A percentile compares a stretch with the other conserved stretches of the same genome.
Evolutionary conservation across 2,329 filamentous ascomycete species (phyloP).

Genomic region (Talaromyces amestolkiae): DNA sequence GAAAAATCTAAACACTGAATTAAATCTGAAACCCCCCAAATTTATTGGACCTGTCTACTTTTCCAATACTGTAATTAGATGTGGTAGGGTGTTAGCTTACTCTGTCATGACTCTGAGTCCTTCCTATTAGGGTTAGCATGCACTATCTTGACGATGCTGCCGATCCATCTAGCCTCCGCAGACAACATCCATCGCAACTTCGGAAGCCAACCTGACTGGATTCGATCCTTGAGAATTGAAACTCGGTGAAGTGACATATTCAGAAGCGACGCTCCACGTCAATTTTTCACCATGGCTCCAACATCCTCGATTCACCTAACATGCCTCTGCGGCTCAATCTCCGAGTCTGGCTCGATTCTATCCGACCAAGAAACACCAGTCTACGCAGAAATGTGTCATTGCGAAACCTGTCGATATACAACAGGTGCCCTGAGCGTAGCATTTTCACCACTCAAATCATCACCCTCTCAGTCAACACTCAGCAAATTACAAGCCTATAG

Average conservation of each 20-base stretch:
- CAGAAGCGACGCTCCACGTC: too few relatives aligned
- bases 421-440: neutral
- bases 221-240: neutral
- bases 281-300: neutral
- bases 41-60: neutral
- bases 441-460: neutral
- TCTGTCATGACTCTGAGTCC: neutral
- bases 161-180: neutral
- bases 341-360: neutral
- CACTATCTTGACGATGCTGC: neutral
- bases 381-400: constrained; percentile 3
- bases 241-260: neutral
- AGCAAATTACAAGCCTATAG: neutral
- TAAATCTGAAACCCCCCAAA: neutral
- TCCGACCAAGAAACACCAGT: neutral
- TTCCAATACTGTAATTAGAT: neutral
- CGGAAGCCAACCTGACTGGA: neutral
- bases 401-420: neutral
- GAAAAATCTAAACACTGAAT: too few relatives aligned
- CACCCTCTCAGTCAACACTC: neutral
- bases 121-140: neutral
- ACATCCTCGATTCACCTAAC: neutral
- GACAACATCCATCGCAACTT: neutral
- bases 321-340: neutral
- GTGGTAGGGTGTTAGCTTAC: neutral